Conservation (phyloP, 495 filamentous ascomycete species). For the Hypoxylon subgilvum region DNA sequence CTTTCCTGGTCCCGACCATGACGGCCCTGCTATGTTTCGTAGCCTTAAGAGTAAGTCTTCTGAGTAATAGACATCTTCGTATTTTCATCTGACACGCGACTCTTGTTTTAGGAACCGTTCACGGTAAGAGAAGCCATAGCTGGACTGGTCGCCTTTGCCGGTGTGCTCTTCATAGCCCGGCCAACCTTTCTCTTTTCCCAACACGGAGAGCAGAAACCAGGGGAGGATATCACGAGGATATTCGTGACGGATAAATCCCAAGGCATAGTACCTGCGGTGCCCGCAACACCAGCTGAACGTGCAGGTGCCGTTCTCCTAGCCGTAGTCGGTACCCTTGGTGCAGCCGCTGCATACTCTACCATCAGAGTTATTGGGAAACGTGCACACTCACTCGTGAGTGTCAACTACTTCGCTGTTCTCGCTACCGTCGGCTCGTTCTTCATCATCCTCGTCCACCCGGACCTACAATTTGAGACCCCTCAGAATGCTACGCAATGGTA, state of each 20-base stretch:
- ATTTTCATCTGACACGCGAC: background rate
- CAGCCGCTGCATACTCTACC: slow-evolving; percentile 72
- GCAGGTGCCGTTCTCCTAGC: slow-evolving; percentile 69
- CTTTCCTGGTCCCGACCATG: slow-evolving; percentile 78
- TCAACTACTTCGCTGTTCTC: slow-evolving; percentile 76
- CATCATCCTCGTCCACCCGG: slow-evolving; percentile 45
- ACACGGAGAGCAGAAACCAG: background rate
- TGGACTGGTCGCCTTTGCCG: slow-evolving; percentile 69
- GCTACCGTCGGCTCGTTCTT: slow-evolving; percentile 62
- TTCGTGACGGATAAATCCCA: slow-evolving; percentile 37
- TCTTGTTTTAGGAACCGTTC: slow-evolving; percentile 62
- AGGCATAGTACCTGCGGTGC: slow-evolving; percentile 32
- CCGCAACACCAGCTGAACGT: slow-evolving; percentile 66
- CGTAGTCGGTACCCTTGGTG: slow-evolving; percentile 73
- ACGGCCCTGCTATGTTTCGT: slow-evolving; percentile 75
- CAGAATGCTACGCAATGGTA: slow-evolving; percentile 66
- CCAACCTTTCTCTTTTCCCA: slow-evolving; percentile 61
- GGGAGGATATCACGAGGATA: slow-evolving; percentile 6
- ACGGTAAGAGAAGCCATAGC: slow-evolving; percentile 71
- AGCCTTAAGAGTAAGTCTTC: slow-evolving; percentile 48
- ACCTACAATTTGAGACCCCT: slow-evolving; percentile 68
- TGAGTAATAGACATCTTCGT: background rate
- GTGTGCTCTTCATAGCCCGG: slow-evolving; percentile 78
- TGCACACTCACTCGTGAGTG: slow-evolving; percentile 77
- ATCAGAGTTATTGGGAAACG: slow-evolving; percentile 79